phyloP scores from a whole-genome alignment of 495 filamentous ascomycete species.

The Mytilinidion resinicola region DNA sequence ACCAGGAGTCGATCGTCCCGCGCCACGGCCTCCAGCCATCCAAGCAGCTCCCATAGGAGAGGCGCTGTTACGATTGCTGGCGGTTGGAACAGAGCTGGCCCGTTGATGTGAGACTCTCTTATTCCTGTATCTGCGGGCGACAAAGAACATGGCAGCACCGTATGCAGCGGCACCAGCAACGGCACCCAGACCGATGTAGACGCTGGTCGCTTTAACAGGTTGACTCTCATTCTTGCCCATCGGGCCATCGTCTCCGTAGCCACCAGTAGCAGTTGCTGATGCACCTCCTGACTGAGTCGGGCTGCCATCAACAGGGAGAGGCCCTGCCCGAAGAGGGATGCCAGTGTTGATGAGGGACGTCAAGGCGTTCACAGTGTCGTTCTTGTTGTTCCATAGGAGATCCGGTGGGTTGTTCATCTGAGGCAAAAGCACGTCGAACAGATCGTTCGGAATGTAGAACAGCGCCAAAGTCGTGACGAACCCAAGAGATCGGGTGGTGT shows the following conservation, averaged over 20 bases:
- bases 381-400: constrained; percentile 62
- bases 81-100: constrained; percentile 55
- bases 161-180: constrained; percentile 81
- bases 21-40: constrained; percentile 40
- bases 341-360: constrained; percentile 77
- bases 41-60: constrained; percentile 48
- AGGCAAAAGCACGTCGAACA: constrained; percentile 55
- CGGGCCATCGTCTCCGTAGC: constrained; percentile 38
- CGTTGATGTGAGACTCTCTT: constrained; percentile 75
- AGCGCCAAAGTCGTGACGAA: constrained; percentile 81
- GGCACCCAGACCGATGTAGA: constrained; percentile 73
- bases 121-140: constrained; percentile 89
- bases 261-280: constrained; percentile 21
- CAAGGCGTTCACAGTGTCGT: constrained; percentile 55
- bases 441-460: constrained; percentile 61
- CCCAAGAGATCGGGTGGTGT: constrained; percentile 60
- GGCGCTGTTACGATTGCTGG: constrained; percentile 38
- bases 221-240: constrained; percentile 46
- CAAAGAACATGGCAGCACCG: constrained; percentile 96
- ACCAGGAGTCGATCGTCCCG: constrained; percentile 31
- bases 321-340: constrained; percentile 67
- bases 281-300: constrained; percentile 31
- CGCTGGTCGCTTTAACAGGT: constrained; percentile 65
- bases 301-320: constrained; percentile 38
- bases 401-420: constrained; percentile 64